Base-by-base conservation (phyloP, 1,284 basidiomycete species). In the Cryptococcus sp. region DNA sequence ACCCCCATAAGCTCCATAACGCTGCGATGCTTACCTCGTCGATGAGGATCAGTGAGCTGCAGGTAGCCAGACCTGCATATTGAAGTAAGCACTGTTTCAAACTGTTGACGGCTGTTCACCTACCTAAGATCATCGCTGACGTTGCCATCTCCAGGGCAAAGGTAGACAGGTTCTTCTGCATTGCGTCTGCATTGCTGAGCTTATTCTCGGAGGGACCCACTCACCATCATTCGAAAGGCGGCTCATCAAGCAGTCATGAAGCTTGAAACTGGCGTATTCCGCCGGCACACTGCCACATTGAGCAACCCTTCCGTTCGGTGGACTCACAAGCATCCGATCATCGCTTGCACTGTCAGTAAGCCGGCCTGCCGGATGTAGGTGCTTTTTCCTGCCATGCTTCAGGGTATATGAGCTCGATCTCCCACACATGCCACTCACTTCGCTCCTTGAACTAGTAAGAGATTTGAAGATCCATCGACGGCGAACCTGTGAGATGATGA, bases 91-190 rank as follows among this genome's bases (percentile, higher is more conserved):
- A 22, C 2, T 10, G 23, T 17, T 7, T 13, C 49, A n/a, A n/a
- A 10, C 20, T 35, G 30, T 1, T 17, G 11, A 39, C 19, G 61
- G 43, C 3, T 19, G 22, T 2, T 22, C 17, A 54, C 75, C 27
- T 38, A 86, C 90, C 87, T 38, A 94, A 77, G 54, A 95, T 92
- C 89, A 93, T 92, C 3, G 90, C 87, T 30, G 87, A 87, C 1
- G 89, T 87, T 0, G 88, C 85, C 90, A 97, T 96, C 76, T 97
- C 93, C 58, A 86, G 87, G 0, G 91, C 91, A 77, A 97, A 97
- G 0, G 93, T 96, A 64, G 93, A 95, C 16, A 96, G 76, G 55
- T 84, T 89, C 70, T 86, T 88, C 73, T 94, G 91, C 68, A 93
- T 84, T 65, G 68, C 70, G 60, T 81, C 76, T 77, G 38, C 39